These are phyloP conservation scores for Penicillium samsonianum DNA, from an alignment of 495 filamentous ascomycete species.

Conservation along the genomic window DNA sequence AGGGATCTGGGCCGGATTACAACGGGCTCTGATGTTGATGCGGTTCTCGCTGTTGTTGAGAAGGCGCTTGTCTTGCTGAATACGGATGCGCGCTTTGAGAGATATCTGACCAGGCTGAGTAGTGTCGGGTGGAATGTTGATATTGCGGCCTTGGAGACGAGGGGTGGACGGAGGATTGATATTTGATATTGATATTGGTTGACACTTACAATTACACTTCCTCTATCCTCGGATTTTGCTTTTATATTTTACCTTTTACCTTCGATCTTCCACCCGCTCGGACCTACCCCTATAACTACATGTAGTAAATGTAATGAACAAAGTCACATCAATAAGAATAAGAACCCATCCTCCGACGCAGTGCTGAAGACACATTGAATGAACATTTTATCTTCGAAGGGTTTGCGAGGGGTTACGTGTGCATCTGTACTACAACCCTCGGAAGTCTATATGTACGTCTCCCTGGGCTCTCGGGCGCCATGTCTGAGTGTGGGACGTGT, in stretches of 20 bases:
- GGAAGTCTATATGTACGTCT: not conserved
- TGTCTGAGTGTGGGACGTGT: conserved; percentile 1
- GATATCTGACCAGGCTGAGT: conserved; percentile 41
- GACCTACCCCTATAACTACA: not conserved
- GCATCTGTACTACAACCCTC: not conserved
- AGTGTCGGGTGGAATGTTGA: conserved; percentile 62
- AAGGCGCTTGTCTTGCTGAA: conserved; percentile 34
- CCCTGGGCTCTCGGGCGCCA: not conserved
- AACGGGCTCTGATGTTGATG: not conserved
- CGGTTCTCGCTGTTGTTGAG: conserved; percentile 20
- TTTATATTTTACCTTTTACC: not conserved
- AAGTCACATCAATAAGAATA: not conserved
- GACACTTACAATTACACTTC: not conserved
- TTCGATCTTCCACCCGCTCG: too few relatives aligned
- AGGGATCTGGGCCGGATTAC: conserved; percentile 12
- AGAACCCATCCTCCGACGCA: not conserved
- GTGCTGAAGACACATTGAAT: not conserved
- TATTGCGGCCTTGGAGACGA: conserved; percentile 60
- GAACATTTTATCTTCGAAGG: not conserved
- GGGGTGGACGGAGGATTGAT: conserved; percentile 40
- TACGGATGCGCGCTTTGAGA: conserved; percentile 40
- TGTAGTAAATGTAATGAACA: not conserved
- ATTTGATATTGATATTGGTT: not conserved
- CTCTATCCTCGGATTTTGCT: not conserved
- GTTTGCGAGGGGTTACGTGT: conserved; percentile 1